Conservation (phyloP, 345 rosid species). For the Punica granatum region DNA sequence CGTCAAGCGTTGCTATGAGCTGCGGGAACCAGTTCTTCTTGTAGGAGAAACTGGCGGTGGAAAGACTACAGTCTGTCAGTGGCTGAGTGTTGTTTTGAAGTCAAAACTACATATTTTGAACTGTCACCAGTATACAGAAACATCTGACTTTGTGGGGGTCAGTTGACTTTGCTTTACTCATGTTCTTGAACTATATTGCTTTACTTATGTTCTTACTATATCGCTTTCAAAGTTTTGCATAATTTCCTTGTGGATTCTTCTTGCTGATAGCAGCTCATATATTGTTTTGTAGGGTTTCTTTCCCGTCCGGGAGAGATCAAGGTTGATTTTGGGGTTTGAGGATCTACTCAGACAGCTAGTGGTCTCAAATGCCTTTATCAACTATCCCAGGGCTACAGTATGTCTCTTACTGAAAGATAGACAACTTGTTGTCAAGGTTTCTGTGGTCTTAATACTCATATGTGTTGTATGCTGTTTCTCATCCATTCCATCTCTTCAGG, state of each 20-base stretch:
- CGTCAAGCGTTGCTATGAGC: conserved; percentile 62
- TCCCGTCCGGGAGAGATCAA: conserved; percentile 86
- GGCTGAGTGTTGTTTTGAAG: conserved; percentile 46
- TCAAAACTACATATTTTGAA: conserved; percentile 71
- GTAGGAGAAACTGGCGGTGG: conserved; percentile 99
- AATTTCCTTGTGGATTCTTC: background rate
- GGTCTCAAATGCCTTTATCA: conserved; percentile 38
- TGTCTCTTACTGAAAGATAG: background rate
- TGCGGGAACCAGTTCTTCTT: conserved; percentile 92
- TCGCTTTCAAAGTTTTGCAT: background rate
- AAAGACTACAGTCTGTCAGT: conserved; percentile 89
- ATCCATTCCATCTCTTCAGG: conserved; percentile 32
- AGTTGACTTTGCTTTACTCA: conserved; percentile 16
- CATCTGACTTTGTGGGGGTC: conserved; percentile 96
- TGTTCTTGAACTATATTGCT: conserved; percentile 1
- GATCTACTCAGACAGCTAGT: conserved; percentile 44
- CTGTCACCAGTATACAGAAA: conserved; percentile 93
- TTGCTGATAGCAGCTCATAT: background rate
- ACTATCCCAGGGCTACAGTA: conserved; percentile 34
- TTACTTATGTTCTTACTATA: too few relatives aligned
- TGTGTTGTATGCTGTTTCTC: conserved; percentile 6
- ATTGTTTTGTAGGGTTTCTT: conserved; percentile 64
- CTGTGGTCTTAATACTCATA: background rate
- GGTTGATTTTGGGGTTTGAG: conserved; percentile 45
- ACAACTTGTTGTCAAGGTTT: background rate